Base-by-base conservation (phyloP, 345 rosid species). In the Psidium friedrichsthalianum region DNA sequence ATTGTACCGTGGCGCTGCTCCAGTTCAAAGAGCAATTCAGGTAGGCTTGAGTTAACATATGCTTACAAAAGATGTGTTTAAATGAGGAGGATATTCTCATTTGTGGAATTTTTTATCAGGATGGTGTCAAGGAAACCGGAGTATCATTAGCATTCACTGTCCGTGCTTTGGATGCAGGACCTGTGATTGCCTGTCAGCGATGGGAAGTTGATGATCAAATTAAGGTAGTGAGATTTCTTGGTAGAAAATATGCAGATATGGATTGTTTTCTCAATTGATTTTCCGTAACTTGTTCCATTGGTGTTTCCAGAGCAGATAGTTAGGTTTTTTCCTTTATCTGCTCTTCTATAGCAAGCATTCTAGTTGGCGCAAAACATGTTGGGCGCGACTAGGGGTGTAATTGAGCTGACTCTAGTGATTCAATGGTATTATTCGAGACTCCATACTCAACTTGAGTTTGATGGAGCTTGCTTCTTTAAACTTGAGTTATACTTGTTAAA, bases 1-100 rank as follows among this genome's bases (percentile, higher is more conserved):
- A 0, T 85, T 92, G 51, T 97, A 97, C 82, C 98, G 98, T 87
- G 98, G 99, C 69, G 99, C 98, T 90, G 98, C 99, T 88, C 98
- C 98, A 83, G 98, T 95, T 88, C 99, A 97, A 87, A 93, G 98
- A 89, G 96, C 96, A 76, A 88, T 95, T 87, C 93, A 93, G 98
- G 98, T 96, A 82, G 51, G 53, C 15, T 15, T 55, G 36, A 25
- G 21, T 61, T 40, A 74, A 40, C 59, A 47, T 76, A 29, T 83
- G 64, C 36, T 16, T 8, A 21, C 24, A 69, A 69, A 69, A 32
- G 78, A 69, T 56, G 54, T 76, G 56, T 29, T 80, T 54, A 56
- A 61, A 29, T 64, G 8, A 11, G 56, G 81, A 51, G 13, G 53
- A 84, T 61, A 56, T 52, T 74, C 51, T 82, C n/a, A 82, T 74